phyloP scores from a whole-genome alignment of 2,329 filamentous ascomycete species.

The Penicillium concentricum region DNA sequence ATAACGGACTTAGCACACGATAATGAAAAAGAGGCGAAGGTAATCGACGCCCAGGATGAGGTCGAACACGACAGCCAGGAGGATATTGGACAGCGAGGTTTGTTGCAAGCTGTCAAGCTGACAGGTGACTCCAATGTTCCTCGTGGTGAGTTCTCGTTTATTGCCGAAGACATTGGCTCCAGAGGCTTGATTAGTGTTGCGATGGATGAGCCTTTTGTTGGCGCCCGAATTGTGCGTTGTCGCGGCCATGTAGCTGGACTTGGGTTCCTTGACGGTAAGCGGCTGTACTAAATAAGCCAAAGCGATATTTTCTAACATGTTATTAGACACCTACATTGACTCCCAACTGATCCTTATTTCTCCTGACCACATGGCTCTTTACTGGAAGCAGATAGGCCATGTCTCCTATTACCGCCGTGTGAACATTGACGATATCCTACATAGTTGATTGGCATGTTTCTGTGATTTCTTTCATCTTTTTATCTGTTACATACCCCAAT shows the following conservation, averaged over 20 bases:
- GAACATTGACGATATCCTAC: conserved; percentile 41
- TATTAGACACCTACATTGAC: conserved; percentile 59
- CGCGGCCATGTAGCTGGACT: conserved; percentile 73
- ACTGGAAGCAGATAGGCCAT: conserved; percentile 65
- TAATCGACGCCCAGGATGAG: not conserved
- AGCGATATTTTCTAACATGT: conserved; percentile 1
- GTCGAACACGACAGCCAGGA: conserved; percentile 47
- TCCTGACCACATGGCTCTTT: conserved; percentile 73
- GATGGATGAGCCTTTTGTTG: conserved; percentile 67
- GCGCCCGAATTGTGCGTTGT: conserved; percentile 70
- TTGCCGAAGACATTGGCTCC: conserved; percentile 72
- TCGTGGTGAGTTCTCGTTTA: conserved; percentile 78
- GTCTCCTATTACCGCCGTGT: conserved; percentile 47
- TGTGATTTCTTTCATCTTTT: not conserved
- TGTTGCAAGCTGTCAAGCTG: conserved; percentile 81
- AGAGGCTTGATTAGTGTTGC: conserved; percentile 63
- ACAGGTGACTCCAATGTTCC: conserved; percentile 91
- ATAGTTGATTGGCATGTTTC: conserved; percentile 16
- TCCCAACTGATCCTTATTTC: conserved; percentile 77
- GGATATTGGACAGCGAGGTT: conserved; percentile 59
- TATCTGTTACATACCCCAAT: conserved; percentile 7
- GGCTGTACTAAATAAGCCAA: not conserved
- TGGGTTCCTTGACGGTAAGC: conserved; percentile 71
- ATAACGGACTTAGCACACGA: not conserved
- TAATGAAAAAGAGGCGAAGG: not conserved